A percentile compares a stretch with the other conserved stretches of the same genome.
Conservation (phyloP, 345 rosid genomes). For the Populus pruinosa region DNA sequence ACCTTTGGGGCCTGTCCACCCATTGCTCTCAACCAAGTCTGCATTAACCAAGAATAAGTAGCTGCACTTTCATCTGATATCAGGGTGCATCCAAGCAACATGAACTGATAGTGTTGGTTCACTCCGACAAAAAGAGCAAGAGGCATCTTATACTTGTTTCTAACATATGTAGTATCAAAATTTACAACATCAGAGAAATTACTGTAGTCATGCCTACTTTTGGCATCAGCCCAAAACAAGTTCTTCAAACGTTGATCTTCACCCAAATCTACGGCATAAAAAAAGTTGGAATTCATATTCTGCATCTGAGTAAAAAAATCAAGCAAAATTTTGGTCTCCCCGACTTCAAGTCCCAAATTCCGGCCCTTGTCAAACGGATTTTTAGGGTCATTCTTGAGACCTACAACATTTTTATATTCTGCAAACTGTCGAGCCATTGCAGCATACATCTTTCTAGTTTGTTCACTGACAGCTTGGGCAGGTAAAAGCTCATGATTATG, state of each 20-base stretch:
- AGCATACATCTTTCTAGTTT: constrained; percentile 65
- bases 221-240: constrained; percentile 65
- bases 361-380: constrained; percentile 51
- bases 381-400: constrained; percentile 37
- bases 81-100: constrained; percentile 66
- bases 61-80: constrained; percentile 53
- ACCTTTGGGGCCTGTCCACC: constrained; percentile 60
- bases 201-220: constrained; percentile 56
- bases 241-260: constrained; percentile 60
- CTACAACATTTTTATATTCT: constrained; percentile 56
- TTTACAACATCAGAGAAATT: constrained; percentile 62
- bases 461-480: constrained; percentile 73
- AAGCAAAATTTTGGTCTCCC: constrained; percentile 47
- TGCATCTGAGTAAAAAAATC: constrained; percentile 51
- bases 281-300: constrained; percentile 55
- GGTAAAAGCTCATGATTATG: constrained; percentile 75
- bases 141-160: constrained; percentile 64
- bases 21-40: constrained; percentile 63
- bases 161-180: constrained; percentile 51
- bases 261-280: constrained; percentile 53
- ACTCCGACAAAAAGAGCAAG: constrained; percentile 60
- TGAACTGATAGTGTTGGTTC: constrained; percentile 62
- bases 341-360: constrained; percentile 42
- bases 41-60: constrained; percentile 62
- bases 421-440: constrained; percentile 72